Percentiles rank a stretch among this genome's conserved stretches.
Evolutionary conservation across 2,329 filamentous ascomycete species (phyloP).

Genomic region (Taxawa tesnikishii): DNA sequence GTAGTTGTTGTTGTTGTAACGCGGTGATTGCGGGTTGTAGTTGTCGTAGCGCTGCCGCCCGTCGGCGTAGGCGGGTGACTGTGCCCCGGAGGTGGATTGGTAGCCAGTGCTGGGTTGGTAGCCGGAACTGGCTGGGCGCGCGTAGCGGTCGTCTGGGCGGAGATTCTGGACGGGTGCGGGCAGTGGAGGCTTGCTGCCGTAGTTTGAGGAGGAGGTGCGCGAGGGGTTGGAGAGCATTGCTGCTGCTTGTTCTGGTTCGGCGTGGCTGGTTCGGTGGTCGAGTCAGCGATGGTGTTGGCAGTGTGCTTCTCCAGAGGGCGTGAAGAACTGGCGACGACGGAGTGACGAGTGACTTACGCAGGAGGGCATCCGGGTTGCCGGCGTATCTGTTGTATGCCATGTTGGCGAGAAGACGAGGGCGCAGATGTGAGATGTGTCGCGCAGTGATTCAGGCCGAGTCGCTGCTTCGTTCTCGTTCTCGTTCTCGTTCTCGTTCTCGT

Average conservation of each 20-base stretch:
- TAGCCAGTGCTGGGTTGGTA: constrained; percentile 5
- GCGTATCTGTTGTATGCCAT: constrained; percentile 91
- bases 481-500: no score
- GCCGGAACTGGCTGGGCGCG: constrained; percentile 9
- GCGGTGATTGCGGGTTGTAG: constrained; percentile 16
- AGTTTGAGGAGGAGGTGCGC: constrained; percentile 17
- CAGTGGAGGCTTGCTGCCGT: constrained; percentile 31
- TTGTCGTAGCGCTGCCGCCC: constrained; percentile 23
- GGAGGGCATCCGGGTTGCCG: constrained; percentile 83
- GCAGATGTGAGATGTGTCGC: no score
- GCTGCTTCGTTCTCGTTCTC: no score
- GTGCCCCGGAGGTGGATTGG: constrained; percentile 15
- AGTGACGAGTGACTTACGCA: constrained; percentile 54
- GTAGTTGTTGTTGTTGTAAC: constrained; percentile 10
- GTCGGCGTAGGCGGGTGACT: constrained; percentile 14
- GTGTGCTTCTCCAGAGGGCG: constrained; percentile 14
- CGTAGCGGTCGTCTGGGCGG: constrained; percentile 24
- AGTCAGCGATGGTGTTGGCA: constrained; percentile 3
- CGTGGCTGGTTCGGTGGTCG: constrained; percentile 54
- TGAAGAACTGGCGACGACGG: no score
- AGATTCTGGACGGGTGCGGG: constrained; percentile 23
- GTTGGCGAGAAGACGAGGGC: constrained; percentile 13
- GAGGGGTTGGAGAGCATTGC: constrained; percentile 22
- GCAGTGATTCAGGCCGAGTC: no score
- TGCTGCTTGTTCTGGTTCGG: constrained; percentile 53